phyloP scores from a whole-genome alignment of 768 basidiomycete species.

The Agaricus blazei region DNA sequence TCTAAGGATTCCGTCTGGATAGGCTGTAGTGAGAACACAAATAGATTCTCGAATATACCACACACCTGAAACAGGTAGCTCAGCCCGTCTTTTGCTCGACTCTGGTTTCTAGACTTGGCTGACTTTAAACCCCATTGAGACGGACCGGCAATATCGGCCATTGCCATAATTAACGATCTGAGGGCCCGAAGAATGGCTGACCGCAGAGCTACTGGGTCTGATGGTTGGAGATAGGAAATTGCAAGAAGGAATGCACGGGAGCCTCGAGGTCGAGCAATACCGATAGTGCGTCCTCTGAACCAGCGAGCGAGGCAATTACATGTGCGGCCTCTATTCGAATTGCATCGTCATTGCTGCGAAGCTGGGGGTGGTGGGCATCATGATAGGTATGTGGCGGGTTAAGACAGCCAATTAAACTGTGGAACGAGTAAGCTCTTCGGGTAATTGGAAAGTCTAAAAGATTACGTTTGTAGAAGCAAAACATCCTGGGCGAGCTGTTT shows the following conservation, averaged over 20 bases:
- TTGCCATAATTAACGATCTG: constrained; percentile 49
- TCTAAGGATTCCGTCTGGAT: constrained; percentile 56
- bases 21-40: background rate
- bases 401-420: constrained; percentile 59
- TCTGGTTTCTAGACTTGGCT: constrained; percentile 33
- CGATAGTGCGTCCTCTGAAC: constrained; percentile 56
- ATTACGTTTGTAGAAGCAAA: constrained; percentile 50
- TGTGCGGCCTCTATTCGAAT: constrained; percentile 71
- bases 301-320: constrained; percentile 67
- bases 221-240: constrained; percentile 40
- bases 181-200: constrained; percentile 62
- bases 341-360: constrained; percentile 33
- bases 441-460: constrained; percentile 3
- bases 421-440: constrained; percentile 4
- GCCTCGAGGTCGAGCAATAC: constrained; percentile 55
- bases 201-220: constrained; percentile 35
- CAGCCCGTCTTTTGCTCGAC: constrained; percentile 52
- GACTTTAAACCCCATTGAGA: constrained; percentile 59
- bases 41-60: background rate
- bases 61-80: constrained; percentile 57
- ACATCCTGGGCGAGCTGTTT: constrained; percentile 50
- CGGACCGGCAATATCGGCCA: constrained; percentile 68
- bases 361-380: background rate
- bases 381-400: constrained; percentile 26
- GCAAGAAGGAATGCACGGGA: constrained; percentile 57